Conservation (phyloP, 169 alveolate species). For the Plasmodium malariae region DNA sequence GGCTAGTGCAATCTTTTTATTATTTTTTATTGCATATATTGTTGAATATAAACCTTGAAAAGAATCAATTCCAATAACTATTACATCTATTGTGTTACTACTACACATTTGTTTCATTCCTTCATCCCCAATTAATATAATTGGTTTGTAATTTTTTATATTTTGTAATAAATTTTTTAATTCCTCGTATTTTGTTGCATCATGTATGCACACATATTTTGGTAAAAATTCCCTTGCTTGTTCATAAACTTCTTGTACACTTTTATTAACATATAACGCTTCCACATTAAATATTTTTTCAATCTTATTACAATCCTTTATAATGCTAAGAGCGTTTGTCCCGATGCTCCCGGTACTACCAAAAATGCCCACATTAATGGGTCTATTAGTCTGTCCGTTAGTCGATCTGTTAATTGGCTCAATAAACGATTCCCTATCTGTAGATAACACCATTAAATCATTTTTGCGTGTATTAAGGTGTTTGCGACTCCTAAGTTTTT, state of each 20-base stretch:
- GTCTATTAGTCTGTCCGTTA: too few relatives aligned
- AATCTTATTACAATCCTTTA: slow-evolving; percentile 75
- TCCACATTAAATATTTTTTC: slow-evolving; percentile 82
- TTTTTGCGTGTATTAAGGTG: background rate
- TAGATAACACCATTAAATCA: background rate
- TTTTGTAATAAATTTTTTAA: slow-evolving; percentile 44
- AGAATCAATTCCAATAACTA: slow-evolving; percentile 90
- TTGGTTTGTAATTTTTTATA: slow-evolving; percentile 40
- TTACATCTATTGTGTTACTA: slow-evolving; percentile 77
- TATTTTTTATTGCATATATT: slow-evolving; percentile 85
- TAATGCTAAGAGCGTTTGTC: slow-evolving; percentile 85
- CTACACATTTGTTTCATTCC: slow-evolving; percentile 82
- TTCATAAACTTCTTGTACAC: slow-evolving; percentile 78
- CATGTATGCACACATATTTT: slow-evolving; percentile 74
- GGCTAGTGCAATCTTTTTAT: slow-evolving; percentile 88
- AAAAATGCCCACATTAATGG: slow-evolving; percentile 70
- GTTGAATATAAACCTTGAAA: slow-evolving; percentile 91
- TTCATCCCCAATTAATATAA: slow-evolving; percentile 78
- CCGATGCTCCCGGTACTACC: slow-evolving; percentile 92
- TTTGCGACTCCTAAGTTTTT: background rate
- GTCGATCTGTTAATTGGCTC: too few relatives aligned
- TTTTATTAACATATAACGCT: slow-evolving; percentile 86
- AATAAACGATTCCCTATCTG: too few relatives aligned
- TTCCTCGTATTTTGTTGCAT: slow-evolving; percentile 56
- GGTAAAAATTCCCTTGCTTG: slow-evolving; percentile 84